Evolutionary conservation across 2,329 filamentous ascomycete genomes (phyloP).

Genomic region (Cladophialophora chaetospira): DNA sequence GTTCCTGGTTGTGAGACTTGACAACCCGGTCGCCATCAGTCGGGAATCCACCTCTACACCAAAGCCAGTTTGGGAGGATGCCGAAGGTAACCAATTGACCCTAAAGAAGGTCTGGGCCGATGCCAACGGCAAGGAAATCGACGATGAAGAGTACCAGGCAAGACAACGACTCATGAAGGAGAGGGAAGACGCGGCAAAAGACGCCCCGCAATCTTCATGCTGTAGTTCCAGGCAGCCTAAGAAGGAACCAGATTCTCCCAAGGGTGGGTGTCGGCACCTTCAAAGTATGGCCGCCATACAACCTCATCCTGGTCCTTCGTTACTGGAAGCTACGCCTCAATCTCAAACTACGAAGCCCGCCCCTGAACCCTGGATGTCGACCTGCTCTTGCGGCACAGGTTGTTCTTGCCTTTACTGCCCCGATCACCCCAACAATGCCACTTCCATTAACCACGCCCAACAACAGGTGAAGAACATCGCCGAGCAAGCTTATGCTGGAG

Average conservation of each 20-base stretch:
- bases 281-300: constrained; percentile 22
- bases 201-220: constrained; percentile 19
- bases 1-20: constrained; percentile 29
- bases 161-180: constrained; percentile 26
- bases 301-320: constrained; percentile 2
- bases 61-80: constrained; percentile 30
- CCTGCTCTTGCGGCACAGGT: constrained; percentile 32
- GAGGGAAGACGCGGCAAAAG: constrained; percentile 21
- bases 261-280: constrained; percentile 30
- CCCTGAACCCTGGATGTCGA: constrained; percentile 16
- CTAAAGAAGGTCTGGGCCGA: constrained; percentile 32
- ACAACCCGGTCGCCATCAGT: constrained; percentile 16
- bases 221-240: constrained; percentile 21
- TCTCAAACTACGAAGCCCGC: neutral
- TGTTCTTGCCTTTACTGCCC: constrained; percentile 35
- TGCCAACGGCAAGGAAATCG: constrained; percentile 29
- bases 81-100: constrained; percentile 27
- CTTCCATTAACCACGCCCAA: constrained; percentile 29
- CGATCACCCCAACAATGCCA: constrained; percentile 34
- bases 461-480: constrained; percentile 31
- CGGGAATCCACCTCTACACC: constrained; percentile 27
- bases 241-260: constrained; percentile 17
- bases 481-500: constrained; percentile 23
- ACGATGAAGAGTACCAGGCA: constrained; percentile 25
- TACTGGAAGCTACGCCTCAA: constrained; percentile 1